Evolutionary conservation across 2,329 filamentous ascomycete genomes (phyloP).

Genomic region (Neopestalotiopsis rosae): DNA sequence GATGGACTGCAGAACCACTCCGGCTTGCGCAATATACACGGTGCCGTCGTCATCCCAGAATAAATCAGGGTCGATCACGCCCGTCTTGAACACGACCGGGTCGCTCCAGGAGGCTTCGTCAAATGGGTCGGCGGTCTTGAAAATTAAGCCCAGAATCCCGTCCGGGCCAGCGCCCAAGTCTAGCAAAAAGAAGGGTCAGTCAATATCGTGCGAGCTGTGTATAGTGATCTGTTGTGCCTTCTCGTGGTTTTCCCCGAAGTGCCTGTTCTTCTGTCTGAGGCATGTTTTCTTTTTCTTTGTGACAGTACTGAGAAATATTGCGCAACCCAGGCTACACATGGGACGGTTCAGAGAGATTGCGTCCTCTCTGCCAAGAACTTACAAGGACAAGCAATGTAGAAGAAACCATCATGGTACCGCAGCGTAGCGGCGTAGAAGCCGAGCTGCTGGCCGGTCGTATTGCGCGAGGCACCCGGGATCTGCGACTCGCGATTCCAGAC

Average conservation of each 20-base stretch:
- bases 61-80: conserved; percentile 21
- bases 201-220: neutral
- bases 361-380: neutral
- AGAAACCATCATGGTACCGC: conserved; percentile 34
- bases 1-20: conserved; percentile 19
- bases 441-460: conserved; percentile 23
- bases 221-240: neutral
- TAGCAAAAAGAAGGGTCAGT: neutral
- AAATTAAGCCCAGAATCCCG: conserved; percentile 14
- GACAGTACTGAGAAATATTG: too few species aligned
- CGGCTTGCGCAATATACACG: conserved; percentile 28
- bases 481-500: conserved; percentile 37
- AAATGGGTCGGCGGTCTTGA: conserved; percentile 17
- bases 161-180: conserved; percentile 20
- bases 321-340: too few species aligned
- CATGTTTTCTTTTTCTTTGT: too few species aligned
- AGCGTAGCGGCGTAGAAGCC: conserved; percentile 41
- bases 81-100: conserved; percentile 33
- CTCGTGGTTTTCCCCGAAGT: too few species aligned
- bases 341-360: too few species aligned
- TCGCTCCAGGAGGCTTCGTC: conserved; percentile 22
- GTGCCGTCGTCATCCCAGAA: conserved; percentile 24
- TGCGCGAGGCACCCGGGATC: conserved; percentile 39
- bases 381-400: conserved; percentile 31
- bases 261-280: too few species aligned